Evolutionary conservation across 371 early-diverging fungal species (phyloP).

Genomic region (Mucor mucedo): DNA sequence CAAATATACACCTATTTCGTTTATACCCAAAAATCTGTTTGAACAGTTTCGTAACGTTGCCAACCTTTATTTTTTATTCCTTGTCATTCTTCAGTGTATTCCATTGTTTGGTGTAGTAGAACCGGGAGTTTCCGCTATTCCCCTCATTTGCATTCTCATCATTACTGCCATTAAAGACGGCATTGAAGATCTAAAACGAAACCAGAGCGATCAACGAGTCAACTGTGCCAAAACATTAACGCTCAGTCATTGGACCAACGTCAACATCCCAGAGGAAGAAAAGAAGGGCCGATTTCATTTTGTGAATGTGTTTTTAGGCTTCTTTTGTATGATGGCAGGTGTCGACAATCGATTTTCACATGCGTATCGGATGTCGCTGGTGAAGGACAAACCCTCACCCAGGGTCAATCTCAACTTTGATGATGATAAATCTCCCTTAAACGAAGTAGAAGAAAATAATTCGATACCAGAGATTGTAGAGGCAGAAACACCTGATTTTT

Average conservation of each 20-base stretch:
- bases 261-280: constrained; percentile 42
- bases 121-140: constrained; percentile 83
- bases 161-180: constrained; percentile 94
- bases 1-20: constrained; percentile 84
- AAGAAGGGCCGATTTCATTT: constrained; percentile 30
- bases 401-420: constrained; percentile 16
- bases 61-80: constrained; percentile 91
- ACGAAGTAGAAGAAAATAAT: constrained; percentile 13
- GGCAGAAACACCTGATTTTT: constrained; percentile 3
- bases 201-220: constrained; percentile 78
- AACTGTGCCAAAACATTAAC: constrained; percentile 62
- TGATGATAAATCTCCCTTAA: constrained; percentile 18
- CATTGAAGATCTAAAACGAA: constrained; percentile 92
- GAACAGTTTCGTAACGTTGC: constrained; percentile 92
- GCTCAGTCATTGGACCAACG: constrained; percentile 61
- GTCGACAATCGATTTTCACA: constrained; percentile 29
- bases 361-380: constrained; percentile 30
- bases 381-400: constrained; percentile 12
- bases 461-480: constrained; percentile 7
- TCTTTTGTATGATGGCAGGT: constrained; percentile 37
- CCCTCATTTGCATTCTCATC: constrained; percentile 80
- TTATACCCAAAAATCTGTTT: constrained; percentile 91
- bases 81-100: constrained; percentile 84
- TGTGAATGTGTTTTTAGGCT: constrained; percentile 33
- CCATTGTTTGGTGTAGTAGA: constrained; percentile 73